phyloP scores from a whole-genome alignment of 495 filamentous ascomycete genomes.

The Rhypophila decipiens region DNA sequence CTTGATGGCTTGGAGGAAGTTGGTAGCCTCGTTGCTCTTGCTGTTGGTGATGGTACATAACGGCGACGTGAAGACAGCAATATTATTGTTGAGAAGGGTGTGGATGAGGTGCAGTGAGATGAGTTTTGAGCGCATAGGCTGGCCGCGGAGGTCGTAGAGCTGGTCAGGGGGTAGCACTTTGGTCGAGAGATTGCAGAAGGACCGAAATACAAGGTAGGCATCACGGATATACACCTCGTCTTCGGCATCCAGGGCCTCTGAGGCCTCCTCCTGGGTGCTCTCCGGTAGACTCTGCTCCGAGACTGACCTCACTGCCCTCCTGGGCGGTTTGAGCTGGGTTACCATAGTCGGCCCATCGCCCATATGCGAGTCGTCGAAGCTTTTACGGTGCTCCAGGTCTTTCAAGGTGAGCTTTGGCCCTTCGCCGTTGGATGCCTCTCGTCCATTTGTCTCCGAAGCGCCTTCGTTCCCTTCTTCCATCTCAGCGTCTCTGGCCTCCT shows the following conservation, averaged over 20 bases:
- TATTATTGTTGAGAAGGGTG: slow-evolving; percentile 87
- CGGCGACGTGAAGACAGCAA: slow-evolving; percentile 79
- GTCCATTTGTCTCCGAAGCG: slow-evolving; percentile 44
- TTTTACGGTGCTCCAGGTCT: slow-evolving; percentile 89
- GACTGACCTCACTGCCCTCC: slow-evolving; percentile 52
- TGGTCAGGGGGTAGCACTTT: slow-evolving; percentile 85
- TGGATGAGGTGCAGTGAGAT: slow-evolving; percentile 92
- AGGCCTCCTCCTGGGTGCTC: slow-evolving; percentile 40
- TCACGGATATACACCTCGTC: slow-evolving; percentile 96
- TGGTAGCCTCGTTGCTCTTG: slow-evolving; percentile 74
- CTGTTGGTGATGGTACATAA: slow-evolving; percentile 84
- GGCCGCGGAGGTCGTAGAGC: slow-evolving; percentile 82
- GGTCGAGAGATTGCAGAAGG: slow-evolving; percentile 94
- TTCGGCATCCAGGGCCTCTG: slow-evolving; percentile 72
- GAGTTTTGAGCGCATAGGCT: slow-evolving; percentile 95
- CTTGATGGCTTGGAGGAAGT: slow-evolving; percentile 90
- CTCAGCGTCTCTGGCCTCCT: slow-evolving; percentile 29
- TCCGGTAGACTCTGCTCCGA: slow-evolving; percentile 45
- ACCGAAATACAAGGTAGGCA: slow-evolving; percentile 92
- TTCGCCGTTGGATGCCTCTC: slow-evolving; percentile 47
- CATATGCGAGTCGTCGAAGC: slow-evolving; percentile 84
- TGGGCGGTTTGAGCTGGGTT: slow-evolving; percentile 61
- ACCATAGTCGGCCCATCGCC: slow-evolving; percentile 92
- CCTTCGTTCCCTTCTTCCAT: slow-evolving; percentile 42
- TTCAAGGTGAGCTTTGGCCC: slow-evolving; percentile 85